Evolutionary conservation across 2,329 filamentous ascomycete species (phyloP).

Genomic region (Cladosporium sp.): DNA sequence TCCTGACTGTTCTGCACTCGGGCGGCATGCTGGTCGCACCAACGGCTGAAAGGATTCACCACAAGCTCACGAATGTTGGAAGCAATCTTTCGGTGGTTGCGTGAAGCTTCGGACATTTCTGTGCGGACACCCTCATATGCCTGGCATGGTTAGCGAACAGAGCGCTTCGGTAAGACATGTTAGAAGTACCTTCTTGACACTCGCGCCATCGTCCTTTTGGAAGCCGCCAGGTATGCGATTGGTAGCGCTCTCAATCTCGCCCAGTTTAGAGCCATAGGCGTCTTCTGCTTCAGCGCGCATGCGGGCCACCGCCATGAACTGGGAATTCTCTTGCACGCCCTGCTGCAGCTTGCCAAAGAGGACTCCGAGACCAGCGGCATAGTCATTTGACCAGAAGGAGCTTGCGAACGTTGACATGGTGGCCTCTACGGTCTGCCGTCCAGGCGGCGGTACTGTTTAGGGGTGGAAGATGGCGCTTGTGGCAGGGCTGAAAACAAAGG

Average conservation of each 20-base stretch:
- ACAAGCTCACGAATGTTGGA: slow-evolving; percentile 95
- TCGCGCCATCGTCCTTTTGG: slow-evolving; percentile 87
- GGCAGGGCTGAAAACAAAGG: not conserved
- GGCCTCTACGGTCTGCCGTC: not conserved
- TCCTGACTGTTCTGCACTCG: slow-evolving; percentile 93
- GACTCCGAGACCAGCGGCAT: slow-evolving; percentile 87
- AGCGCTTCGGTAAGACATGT: not conserved
- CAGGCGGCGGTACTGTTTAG: not conserved
- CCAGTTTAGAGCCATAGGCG: slow-evolving; percentile 73
- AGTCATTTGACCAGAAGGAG: slow-evolving; percentile 97
- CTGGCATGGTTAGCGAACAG: slow-evolving; percentile 42
- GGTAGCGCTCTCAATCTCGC: slow-evolving; percentile 74
- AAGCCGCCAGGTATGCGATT: slow-evolving; percentile 84
- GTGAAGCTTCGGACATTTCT: slow-evolving; percentile 87
- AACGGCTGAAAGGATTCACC: slow-evolving; percentile 86
- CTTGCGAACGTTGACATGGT: slow-evolving; percentile 84
- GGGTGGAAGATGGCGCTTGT: not conserved
- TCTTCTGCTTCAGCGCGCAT: slow-evolving; percentile 97
- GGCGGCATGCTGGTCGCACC: slow-evolving; percentile 91
- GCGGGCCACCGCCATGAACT: slow-evolving; percentile 84
- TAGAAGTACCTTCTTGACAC: slow-evolving; percentile 77
- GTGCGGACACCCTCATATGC: slow-evolving; percentile 89
- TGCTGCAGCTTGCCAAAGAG: slow-evolving; percentile 96
- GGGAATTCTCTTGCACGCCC: slow-evolving; percentile 90
- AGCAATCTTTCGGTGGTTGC: slow-evolving; percentile 91